phyloP scores from a whole-genome alignment of 148 eudicot species.

The Rhododendron ovatum region DNA sequence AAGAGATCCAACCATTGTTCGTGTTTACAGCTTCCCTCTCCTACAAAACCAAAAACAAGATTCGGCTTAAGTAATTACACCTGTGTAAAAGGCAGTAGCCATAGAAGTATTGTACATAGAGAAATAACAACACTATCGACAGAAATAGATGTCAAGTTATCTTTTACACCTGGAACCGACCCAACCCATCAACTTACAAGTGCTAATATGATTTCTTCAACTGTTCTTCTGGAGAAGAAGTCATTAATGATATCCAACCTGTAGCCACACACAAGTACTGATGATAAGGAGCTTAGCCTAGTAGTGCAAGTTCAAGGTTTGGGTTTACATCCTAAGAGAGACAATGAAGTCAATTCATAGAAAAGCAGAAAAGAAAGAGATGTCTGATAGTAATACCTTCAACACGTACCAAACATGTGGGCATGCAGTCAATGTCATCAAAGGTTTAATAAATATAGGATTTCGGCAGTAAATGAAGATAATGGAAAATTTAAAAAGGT shows the following conservation, averaged over 20 bases:
- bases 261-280: slow-evolving; percentile 14
- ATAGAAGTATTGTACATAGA: background rate
- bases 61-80: background rate
- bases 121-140: background rate
- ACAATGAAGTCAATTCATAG: background rate
- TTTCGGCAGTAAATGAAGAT: background rate
- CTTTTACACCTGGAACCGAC: background rate
- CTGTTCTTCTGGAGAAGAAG: slow-evolving; percentile 65
- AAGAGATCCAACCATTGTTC: slow-evolving; percentile 62
- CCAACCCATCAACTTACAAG: slow-evolving; percentile 52
- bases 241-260: slow-evolving; percentile 65
- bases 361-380: background rate
- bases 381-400: background rate
- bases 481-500: background rate
- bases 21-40: slow-evolving; percentile 48
- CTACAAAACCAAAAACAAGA: slow-evolving; percentile 31
- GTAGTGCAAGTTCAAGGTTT: slow-evolving; percentile 5
- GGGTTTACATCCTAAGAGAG: background rate
- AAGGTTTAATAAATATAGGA: background rate
- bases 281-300: background rate
- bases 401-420: background rate
- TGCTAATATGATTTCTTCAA: slow-evolving; percentile 71
- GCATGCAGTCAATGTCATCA: background rate
- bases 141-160: background rate
- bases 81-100: background rate